Evolutionary conservation across 1,139 yeast species (phyloP), one percentile per base, ranked within the genome.

Genomic region (Kodamaea derodonti): DNA sequence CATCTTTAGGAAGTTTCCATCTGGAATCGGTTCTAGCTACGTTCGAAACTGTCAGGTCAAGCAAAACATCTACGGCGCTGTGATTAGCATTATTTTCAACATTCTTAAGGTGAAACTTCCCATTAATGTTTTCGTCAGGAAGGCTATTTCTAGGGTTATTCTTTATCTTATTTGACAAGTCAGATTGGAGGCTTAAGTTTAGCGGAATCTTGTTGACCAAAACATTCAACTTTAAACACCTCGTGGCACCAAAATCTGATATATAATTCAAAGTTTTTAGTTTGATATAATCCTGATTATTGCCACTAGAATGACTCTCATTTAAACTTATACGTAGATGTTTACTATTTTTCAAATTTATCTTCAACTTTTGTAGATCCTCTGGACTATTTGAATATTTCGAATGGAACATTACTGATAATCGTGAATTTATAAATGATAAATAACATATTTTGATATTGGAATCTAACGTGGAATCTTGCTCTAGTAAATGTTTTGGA

Each of bases 211-310:
- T n/a, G n/a, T n/a, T n/a, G n/a, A n/a, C n/a, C n/a, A n/a, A n/a
- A n/a, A 18, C 22, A 7, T 25, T 46, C 23, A 65, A 36, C 24
- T 44, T 29, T 14, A 68, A 38, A 34, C 65, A 56, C 32, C 75
- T 52, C 3, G 74, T 66, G 15, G 75, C 75, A 33, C 56, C 53
- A 34, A 52, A 55, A 27, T 69, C 74, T 33, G 60, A 43, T 20
- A 69, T 66, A 45, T 66, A 69, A 40, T 66, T 68, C 35, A 67
- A 54, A 7, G 73, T 67, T 39, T 67, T 69, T 40, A 64, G 51
- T 40, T 68, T 69, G 39, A 69, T 60, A 36, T 47, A 64, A 40
- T 68, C 73, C 41, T 58, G 70, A 26, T 48, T 49, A 30, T 41
- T 47, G 33, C 31, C 29, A 24, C 36, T 36, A 27, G 27, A 33